A percentile compares a stretch with the other conserved stretches of the same genome.
Conservation (phyloP, 208 protist species). For the Endotrypanum monterogeii region DNA sequence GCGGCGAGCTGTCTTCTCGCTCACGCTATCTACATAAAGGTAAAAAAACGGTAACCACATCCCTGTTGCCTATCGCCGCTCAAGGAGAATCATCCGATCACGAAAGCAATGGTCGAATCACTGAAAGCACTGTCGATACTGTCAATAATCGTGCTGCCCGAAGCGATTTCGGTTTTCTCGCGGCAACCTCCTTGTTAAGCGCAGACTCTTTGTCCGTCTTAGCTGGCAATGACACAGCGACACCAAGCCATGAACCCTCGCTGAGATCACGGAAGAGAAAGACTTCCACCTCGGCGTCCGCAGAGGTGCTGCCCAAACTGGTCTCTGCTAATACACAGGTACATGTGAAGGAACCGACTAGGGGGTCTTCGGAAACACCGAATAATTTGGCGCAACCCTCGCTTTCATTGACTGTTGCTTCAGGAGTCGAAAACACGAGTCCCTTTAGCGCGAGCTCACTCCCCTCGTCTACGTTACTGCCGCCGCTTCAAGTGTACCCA, state of each 20-base stretch:
- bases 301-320: neutral
- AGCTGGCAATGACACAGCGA: neutral
- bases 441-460: neutral
- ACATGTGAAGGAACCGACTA: neutral
- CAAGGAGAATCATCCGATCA: neutral
- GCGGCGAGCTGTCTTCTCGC: neutral
- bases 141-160: neutral
- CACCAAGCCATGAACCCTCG: neutral
- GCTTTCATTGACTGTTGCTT: neutral
- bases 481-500: neutral
- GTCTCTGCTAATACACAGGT: neutral
- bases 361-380: neutral
- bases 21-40: neutral
- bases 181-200: neutral
- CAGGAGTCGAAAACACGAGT: neutral
- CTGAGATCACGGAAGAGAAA: neutral
- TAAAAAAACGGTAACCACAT: neutral
- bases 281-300: too few relatives aligned
- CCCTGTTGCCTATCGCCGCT: neutral
- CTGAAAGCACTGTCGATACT: neutral
- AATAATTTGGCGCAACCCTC: neutral
- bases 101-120: neutral
- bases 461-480: neutral
- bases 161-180: neutral
- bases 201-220: neutral